Evolutionary conservation across 164 flowering plant species (phyloP), one percentile per base, ranked within the genome.

Genomic region (Tetracentron sinense): DNA sequence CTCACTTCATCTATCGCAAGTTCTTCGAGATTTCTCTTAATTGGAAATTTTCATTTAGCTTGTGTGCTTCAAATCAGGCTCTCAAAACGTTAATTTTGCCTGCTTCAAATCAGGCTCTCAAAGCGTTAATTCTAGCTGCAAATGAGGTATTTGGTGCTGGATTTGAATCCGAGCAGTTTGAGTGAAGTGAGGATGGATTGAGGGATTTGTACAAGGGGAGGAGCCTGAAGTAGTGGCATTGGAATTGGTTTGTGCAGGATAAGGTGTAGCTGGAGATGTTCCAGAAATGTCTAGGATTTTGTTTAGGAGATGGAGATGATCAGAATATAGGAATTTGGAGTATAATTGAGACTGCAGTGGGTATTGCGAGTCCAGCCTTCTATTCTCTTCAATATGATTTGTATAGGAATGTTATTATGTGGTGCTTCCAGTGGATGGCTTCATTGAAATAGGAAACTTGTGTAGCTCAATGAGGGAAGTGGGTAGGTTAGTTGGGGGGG

Each of bases 311-410:
- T 20, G 68, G 57, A 57, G 60, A 29, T 35, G 68, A 62, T 11
- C n/a, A n/a, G n/a, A n/a, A n/a, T n/a, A n/a, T n/a, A n/a, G n/a
- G n/a, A n/a, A 73, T 70, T 51, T 74, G 85, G 77, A 83, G 76
- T 56, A 65, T 91, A 47, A 71, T 91, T 60, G 99, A 94, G 82
- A 94, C 96, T 51, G 90, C 99, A 33, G 99, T 97, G 16, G 97
- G 99, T n/a, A 89, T 94, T 67, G 96, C 97, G 0, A 89, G 96
- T 72, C 99, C 99, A 89, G 10, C 96, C 97, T 12, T 91, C 96
- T 0, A 97, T 3, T 63, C 96, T 33, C 89, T 94, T 33, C 99
- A 94, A 61, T 91, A 97, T 57, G 94, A 93, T 58, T 71, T 93
- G 71, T 93, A 93, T 60, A 76, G 98, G 98, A 88, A 42, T 27